Conservation (phyloP, 345 rosid species). For the Carallia pectinifolia region DNA sequence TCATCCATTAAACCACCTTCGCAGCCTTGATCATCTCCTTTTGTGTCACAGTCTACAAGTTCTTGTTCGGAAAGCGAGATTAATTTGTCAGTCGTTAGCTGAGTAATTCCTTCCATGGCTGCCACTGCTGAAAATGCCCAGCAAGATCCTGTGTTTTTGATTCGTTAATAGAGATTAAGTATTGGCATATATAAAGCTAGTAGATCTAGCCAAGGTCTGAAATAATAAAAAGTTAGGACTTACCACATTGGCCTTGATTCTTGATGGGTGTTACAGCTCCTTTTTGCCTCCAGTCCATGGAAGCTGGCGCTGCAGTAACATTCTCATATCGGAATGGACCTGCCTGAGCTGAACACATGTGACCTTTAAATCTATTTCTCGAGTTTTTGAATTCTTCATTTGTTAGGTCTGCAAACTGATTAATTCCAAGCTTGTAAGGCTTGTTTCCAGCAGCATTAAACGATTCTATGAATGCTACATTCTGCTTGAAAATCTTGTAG, state of each 20-base stretch:
- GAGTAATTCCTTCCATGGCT: background rate
- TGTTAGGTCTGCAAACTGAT: conserved; percentile 17
- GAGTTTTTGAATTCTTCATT: conserved; percentile 19
- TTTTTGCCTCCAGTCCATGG: conserved; percentile 39
- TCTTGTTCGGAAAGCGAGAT: conserved; percentile 32
- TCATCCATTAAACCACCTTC: conserved; percentile 34
- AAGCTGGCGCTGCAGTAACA: conserved; percentile 19
- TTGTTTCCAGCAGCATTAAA: conserved; percentile 28
- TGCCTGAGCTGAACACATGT: background rate
- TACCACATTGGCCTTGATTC: conserved; percentile 37
- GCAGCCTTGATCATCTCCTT: conserved; percentile 28
- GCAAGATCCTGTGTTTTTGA: background rate
- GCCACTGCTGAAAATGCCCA: conserved; percentile 2
- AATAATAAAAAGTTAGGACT: background rate
- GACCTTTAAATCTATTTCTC: background rate
- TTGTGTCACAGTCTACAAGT: conserved; percentile 32
- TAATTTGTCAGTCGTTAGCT: conserved; percentile 13
- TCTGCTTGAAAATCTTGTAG: background rate
- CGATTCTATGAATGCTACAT: conserved; percentile 20
- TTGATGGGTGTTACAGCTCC: conserved; percentile 25
- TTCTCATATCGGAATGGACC: conserved; percentile 30
- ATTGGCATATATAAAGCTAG: no score
- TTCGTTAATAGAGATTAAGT: no score
- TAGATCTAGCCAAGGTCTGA: no score
- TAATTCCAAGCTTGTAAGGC: conserved; percentile 18